phyloP scores from a whole-genome alignment of 1,284 basidiomycete genomes.

The Ganoderma boninense region DNA sequence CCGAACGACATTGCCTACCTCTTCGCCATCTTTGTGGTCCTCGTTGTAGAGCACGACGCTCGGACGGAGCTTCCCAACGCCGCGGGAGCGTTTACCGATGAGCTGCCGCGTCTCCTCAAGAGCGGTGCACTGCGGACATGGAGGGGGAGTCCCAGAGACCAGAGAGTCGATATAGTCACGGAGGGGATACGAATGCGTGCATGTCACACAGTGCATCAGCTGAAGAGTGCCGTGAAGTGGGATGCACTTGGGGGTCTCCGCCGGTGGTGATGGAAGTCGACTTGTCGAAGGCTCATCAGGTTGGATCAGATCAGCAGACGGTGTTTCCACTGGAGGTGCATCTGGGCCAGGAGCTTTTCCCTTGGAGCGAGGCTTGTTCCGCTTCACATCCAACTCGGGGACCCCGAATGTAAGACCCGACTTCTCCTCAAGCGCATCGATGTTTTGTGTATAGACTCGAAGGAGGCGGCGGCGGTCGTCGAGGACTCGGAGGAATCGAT shows the following conservation, averaged over 20 bases:
- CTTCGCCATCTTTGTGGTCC: constrained; percentile 87
- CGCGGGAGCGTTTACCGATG: constrained; percentile 83
- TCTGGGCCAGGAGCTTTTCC: constrained; percentile 26
- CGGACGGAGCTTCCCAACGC: constrained; percentile 84
- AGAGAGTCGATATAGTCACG: constrained; percentile 65
- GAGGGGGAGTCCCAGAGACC: constrained; percentile 67
- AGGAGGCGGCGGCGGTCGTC: constrained; percentile 83
- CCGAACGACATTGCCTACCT: constrained; percentile 82
- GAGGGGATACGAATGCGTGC: constrained; percentile 77
- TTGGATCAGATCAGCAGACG: background rate
- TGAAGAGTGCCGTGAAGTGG: constrained; percentile 91
- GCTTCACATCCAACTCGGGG: constrained; percentile 65
- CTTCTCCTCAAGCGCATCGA: constrained; percentile 89
- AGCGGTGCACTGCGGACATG: constrained; percentile 83
- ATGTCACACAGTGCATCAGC: constrained; percentile 83
- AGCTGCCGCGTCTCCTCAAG: constrained; percentile 76
- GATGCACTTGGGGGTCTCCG: constrained; percentile 79
- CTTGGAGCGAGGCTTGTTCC: constrained; percentile 54
- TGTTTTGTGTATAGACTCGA: constrained; percentile 95
- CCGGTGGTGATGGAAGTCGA: constrained; percentile 50
- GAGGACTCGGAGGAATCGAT: constrained; percentile 77
- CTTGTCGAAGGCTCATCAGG: constrained; percentile 23
- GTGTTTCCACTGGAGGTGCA: constrained; percentile 1
- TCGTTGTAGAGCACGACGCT: constrained; percentile 95
- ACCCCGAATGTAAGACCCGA: constrained; percentile 85